Evolutionary conservation across 2,329 filamentous ascomycete species (phyloP), one percentile per base, ranked within the genome.

Genomic region (Blastomyces parvus): DNA sequence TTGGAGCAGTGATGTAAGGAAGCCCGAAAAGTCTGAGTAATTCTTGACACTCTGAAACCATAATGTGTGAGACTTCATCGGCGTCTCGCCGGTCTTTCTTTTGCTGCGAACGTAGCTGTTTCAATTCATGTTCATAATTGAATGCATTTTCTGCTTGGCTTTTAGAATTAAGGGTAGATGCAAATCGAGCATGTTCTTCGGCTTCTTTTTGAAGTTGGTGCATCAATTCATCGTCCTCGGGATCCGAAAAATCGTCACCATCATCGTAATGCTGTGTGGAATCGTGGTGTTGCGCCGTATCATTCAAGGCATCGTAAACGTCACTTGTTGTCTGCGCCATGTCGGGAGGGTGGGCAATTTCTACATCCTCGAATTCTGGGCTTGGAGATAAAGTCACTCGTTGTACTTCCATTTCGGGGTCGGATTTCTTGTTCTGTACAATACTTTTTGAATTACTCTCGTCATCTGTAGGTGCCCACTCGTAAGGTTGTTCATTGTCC

Each of bases 71-170:
- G 3, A 99, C 93, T 75, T 99, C 94, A 70, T 99, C 95, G 0
- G 95, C 93, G 73, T 99, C 94, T 70, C 94, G 85, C 0, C 91
- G 88, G 71, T 99, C 94, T 73, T 96, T 96, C 77, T 95, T 96
- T 72, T 99, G 94, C 73, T 99, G 94, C n/a, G 80, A 88, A 36
- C 94, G 89, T 3, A 99, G 82, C 60, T 91, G 87, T 68, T 89
- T 90, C 14, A 99, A 82, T 73, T 99, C 93, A 64, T 83, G 83
- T 69, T 99, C 93, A 72, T 96, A 97, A 56, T 92, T 87, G 55
- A 87, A 84, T 40, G 85, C 84, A 68, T 88, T 90, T 68, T 92
- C 85, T 3, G 80, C 78, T 22, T 85, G 82, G 0, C 88, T 82
- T 67, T 88, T 88, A 70, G 89, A 84, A 74, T 95, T 96, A 13